These are phyloP conservation scores for Ichthyophthirius multifiliis DNA, from an alignment of 169 alveolate species.

Conservation along the genomic window DNA sequence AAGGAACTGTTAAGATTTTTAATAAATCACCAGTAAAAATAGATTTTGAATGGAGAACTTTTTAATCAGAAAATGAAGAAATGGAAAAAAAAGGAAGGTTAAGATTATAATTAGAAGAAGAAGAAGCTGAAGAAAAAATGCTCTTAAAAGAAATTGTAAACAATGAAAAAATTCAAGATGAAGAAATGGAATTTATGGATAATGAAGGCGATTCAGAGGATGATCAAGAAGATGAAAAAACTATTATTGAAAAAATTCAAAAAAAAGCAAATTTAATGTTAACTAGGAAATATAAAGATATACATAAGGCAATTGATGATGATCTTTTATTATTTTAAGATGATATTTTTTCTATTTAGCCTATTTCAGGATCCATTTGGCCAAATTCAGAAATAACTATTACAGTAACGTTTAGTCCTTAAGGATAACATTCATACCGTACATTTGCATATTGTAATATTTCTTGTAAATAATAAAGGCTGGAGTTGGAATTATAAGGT, in stretches of 20 bases:
- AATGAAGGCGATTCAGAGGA: too few species aligned
- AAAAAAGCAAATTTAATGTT: constrained; percentile 73
- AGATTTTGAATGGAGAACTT: constrained; percentile 91
- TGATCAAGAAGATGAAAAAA: constrained; percentile 66
- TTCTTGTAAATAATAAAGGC: constrained; percentile 89
- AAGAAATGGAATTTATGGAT: constrained; percentile 77
- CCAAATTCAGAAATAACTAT: constrained; percentile 87
- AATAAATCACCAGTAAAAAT: constrained; percentile 89
- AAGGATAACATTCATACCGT: constrained; percentile 86
- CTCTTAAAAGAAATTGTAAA: constrained; percentile 78
- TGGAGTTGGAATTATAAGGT: constrained; percentile 87
- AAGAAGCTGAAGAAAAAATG: constrained; percentile 91
- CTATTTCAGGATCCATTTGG: constrained; percentile 89
- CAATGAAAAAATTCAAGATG: constrained; percentile 80
- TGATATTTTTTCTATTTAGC: constrained; percentile 89
- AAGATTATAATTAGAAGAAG: constrained; percentile 72
- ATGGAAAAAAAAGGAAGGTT: constrained; percentile 83
- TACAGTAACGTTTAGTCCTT: constrained; percentile 90
- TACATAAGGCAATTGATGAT: constrained; percentile 56
- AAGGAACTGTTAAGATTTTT: constrained; percentile 83
- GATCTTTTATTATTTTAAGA: constrained; percentile 87
- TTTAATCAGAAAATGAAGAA: constrained; percentile 86
- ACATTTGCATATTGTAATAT: constrained; percentile 90
- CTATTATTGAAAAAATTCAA: constrained; percentile 60
- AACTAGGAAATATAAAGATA: constrained; percentile 28